phyloP scores from a whole-genome alignment of 148 eudicot genomes.

The Cornus suecica region DNA sequence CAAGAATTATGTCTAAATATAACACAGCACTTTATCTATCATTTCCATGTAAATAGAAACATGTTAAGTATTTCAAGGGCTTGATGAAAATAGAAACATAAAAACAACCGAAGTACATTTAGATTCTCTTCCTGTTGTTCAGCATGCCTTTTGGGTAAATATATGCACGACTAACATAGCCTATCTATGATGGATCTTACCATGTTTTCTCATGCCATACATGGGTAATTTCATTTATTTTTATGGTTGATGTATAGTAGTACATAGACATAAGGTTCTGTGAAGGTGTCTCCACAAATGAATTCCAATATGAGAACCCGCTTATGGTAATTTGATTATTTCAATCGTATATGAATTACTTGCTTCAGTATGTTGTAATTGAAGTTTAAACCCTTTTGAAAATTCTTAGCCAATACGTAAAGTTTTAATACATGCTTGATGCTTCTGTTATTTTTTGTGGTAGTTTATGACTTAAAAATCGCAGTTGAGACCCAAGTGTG shows the following conservation, averaged over 20 bases:
- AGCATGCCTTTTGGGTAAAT: background rate
- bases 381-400: background rate
- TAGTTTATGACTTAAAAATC: background rate
- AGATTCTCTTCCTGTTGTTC: background rate
- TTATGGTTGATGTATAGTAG: background rate
- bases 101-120: background rate
- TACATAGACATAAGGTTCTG: background rate
- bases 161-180: background rate
- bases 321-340: background rate
- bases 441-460: background rate
- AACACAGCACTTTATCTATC: background rate
- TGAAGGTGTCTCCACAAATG: background rate
- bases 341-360: background rate
- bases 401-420: background rate
- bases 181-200: background rate
- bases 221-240: background rate
- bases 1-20: background rate
- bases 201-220: background rate
- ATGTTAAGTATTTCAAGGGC: background rate
- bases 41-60: background rate
- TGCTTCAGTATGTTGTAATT: background rate
- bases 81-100: background rate
- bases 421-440: background rate
- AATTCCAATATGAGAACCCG: background rate
- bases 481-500: conserved; percentile 12